These are phyloP conservation scores for Penstemon davidsonii DNA, from an alignment of 257 asterid genomes.

Conservation along the genomic window DNA sequence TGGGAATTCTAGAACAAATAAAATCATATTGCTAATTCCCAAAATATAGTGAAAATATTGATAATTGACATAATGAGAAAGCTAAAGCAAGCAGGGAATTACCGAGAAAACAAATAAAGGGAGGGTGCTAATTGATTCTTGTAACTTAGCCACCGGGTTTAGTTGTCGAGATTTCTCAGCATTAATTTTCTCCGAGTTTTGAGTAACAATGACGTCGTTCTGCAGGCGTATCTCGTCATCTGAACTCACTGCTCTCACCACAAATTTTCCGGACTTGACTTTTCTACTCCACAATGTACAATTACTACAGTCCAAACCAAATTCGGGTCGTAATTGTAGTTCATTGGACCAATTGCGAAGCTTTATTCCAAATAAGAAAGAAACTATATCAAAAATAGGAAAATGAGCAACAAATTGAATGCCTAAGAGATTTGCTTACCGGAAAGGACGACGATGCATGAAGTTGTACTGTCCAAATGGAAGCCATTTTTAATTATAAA, in stretches of 20 bases:
- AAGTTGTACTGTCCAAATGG: conserved; percentile 42
- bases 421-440: conserved; percentile 34
- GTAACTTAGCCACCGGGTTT: conserved; percentile 45
- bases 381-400: not conserved
- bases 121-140: conserved; percentile 47
- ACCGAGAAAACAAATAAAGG: conserved; percentile 63
- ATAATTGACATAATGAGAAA: not conserved
- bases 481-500: conserved; percentile 38
- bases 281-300: conserved; percentile 34
- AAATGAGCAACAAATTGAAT: not conserved
- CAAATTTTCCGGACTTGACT: conserved; percentile 32
- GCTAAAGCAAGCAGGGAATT: conserved; percentile 18
- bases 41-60: not conserved
- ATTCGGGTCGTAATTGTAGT: conserved; percentile 30
- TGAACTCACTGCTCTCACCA: conserved; percentile 42
- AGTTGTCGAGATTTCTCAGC: conserved; percentile 28
- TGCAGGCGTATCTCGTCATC: conserved; percentile 35
- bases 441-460: conserved; percentile 37
- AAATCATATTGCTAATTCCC: too few species aligned
- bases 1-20: too few species aligned
- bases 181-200: conserved; percentile 28
- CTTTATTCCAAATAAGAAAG: conserved; percentile 26
- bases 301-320: conserved; percentile 26
- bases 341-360: conserved; percentile 33
- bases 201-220: conserved; percentile 32